Percentiles rank a stretch among this genome's conserved stretches.
phyloP scores from a whole-genome alignment of 2,329 filamentous ascomycete species.

The Ascochyta lentis region DNA sequence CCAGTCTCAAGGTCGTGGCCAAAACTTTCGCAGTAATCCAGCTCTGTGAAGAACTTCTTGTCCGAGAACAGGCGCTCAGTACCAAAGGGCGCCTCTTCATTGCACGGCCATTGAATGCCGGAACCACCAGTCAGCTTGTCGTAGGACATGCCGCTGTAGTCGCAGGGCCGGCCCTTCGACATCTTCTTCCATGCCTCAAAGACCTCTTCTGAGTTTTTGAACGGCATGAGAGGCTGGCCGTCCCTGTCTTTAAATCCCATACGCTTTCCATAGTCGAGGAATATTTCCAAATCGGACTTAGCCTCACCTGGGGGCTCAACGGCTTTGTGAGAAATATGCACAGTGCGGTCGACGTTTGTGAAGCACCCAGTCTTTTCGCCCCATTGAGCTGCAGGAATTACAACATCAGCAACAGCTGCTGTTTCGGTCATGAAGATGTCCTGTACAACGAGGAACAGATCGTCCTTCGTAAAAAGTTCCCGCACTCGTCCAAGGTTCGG shows the following conservation, averaged over 20 bases:
- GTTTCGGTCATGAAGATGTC: slow-evolving; percentile 15
- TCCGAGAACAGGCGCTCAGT: slow-evolving; percentile 15
- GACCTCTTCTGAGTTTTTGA: slow-evolving; percentile 9
- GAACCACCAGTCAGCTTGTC: slow-evolving; percentile 17
- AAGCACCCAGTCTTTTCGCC: slow-evolving; percentile 16
- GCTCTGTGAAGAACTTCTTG: slow-evolving; percentile 14
- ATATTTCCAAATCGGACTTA: slow-evolving; percentile 11
- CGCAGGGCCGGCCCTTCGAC: slow-evolving; percentile 13
- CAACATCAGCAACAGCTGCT: slow-evolving; percentile 13
- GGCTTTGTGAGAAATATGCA: slow-evolving; percentile 14
- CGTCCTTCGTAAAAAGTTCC: slow-evolving; percentile 12
- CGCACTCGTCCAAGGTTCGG: slow-evolving; percentile 10
- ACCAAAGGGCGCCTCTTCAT: slow-evolving; percentile 13
- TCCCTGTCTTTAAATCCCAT: slow-evolving; percentile 18
- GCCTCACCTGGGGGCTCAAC: slow-evolving; percentile 14
- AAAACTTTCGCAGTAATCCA: slow-evolving; percentile 16
- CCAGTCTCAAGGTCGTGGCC: slow-evolving; percentile 18
- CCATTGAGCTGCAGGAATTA: slow-evolving; percentile 11
- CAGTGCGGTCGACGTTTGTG: slow-evolving; percentile 12
- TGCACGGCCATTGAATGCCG: slow-evolving; percentile 18
- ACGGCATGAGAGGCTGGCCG: slow-evolving; percentile 11
- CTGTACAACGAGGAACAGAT: slow-evolving; percentile 14
- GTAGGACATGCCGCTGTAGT: slow-evolving; percentile 15
- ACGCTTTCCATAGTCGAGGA: slow-evolving; percentile 15
- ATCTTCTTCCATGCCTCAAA: slow-evolving; percentile 19